These are phyloP conservation scores for Stephanodiscus triporus DNA, from an alignment of 108 stramenopile species.

Conservation along the genomic window DNA sequence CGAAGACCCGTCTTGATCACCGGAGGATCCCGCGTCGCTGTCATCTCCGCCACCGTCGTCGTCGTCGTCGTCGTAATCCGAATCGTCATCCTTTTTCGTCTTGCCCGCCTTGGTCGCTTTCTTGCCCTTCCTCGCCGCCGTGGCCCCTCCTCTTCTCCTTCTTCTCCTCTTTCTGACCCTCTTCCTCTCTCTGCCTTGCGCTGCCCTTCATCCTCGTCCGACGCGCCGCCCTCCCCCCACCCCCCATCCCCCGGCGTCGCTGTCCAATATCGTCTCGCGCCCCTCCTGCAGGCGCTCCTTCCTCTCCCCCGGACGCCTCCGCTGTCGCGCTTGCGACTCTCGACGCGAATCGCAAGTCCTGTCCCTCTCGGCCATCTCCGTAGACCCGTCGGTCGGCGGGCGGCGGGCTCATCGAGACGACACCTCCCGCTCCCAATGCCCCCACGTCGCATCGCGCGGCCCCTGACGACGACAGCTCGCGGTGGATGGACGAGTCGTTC, in stretches of 20 bases:
- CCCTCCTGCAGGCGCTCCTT: slow-evolving; percentile 10
- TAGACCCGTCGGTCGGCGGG: slow-evolving; percentile 46
- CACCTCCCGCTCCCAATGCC: slow-evolving; percentile 58
- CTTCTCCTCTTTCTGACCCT: slow-evolving; percentile 45
- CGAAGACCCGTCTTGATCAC: slow-evolving; percentile 3
- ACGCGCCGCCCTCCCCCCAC: slow-evolving; percentile 50
- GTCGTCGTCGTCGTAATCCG: slow-evolving; percentile 37
- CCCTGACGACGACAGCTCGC: slow-evolving; percentile 49
- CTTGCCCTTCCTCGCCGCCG: slow-evolving; percentile 46
- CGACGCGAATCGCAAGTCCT: slow-evolving; percentile 60
- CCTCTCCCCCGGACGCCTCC: slow-evolving; percentile 45
- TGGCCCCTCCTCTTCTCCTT: slow-evolving; percentile 19
- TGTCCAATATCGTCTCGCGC: slow-evolving; percentile 49
- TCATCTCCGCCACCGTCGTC: slow-evolving; percentile 37
- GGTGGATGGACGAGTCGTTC: slow-evolving; percentile 58
- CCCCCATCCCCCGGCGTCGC: slow-evolving; percentile 36
- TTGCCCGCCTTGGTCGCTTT: slow-evolving; percentile 40
- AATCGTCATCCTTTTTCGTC: slow-evolving; percentile 48
- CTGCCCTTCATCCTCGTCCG: slow-evolving; percentile 31
- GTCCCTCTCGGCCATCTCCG: slow-evolving; percentile 65
- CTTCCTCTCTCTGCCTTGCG: slow-evolving; percentile 24
- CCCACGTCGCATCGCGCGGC: slow-evolving; percentile 67
- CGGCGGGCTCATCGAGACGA: slow-evolving; percentile 62
- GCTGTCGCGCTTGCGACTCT: slow-evolving; percentile 80
- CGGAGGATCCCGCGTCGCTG: slow-evolving; percentile 12